phyloP scores from a whole-genome alignment of 306 rosid species.

The Castanospermum australe region DNA sequence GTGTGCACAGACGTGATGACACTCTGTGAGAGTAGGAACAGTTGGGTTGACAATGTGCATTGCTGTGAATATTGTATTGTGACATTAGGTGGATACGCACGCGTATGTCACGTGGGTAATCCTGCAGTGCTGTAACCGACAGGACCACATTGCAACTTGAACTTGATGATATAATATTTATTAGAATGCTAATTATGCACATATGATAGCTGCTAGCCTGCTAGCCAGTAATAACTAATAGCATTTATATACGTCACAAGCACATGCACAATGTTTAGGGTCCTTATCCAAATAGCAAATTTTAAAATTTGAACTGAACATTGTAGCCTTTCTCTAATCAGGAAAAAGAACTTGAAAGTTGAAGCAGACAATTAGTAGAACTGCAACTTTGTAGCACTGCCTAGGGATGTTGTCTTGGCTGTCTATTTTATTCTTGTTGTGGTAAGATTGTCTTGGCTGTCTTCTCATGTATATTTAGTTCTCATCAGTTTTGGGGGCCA shows the following conservation, averaged over 20 bases:
- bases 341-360: constrained; percentile 6
- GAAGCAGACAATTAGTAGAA: background rate
- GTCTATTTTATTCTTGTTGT: background rate
- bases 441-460: background rate
- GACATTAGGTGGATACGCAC: constrained; percentile 36
- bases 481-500: background rate
- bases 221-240: background rate
- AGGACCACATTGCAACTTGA: constrained; percentile 42
- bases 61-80: constrained; percentile 22
- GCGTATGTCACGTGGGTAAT: constrained; percentile 46
- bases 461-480: background rate
- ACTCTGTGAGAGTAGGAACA: constrained; percentile 20
- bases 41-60: constrained; percentile 42
- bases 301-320: background rate
- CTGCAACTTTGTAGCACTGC: background rate
- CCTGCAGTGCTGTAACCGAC: background rate
- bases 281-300: background rate
- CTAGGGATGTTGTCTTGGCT: background rate
- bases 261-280: constrained; percentile 23
- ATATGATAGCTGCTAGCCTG: constrained; percentile 13
- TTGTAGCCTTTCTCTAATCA: background rate
- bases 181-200: constrained; percentile 9
- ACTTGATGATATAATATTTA: background rate
- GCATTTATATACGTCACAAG: background rate
- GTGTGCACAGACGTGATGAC: constrained; percentile 37